phyloP scores from a whole-genome alignment of 306 rosid species.

The Malus domestica region DNA sequence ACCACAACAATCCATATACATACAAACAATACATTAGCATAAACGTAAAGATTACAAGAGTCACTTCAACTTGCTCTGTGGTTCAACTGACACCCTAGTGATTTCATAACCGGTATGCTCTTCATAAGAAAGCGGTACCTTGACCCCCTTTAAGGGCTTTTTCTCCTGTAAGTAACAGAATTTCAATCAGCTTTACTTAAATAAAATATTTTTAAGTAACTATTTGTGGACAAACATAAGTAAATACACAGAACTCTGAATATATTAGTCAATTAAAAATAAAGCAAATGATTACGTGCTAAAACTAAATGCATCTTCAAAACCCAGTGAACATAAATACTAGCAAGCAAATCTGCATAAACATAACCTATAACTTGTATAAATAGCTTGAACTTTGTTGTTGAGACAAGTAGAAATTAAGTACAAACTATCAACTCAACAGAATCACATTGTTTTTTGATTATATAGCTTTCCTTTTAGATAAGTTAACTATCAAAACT shows the following conservation, averaged over 20 bases:
- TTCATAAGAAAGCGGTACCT: slow-evolving; percentile 21
- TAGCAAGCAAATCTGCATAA: background rate
- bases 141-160: slow-evolving; percentile 40
- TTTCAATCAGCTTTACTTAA: background rate
- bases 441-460: too few relatives aligned
- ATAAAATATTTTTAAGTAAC: too few relatives aligned
- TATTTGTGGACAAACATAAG: background rate
- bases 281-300: background rate
- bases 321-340: background rate
- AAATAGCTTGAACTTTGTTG: background rate
- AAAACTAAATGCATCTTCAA: background rate
- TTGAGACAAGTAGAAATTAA: too few relatives aligned
- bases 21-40: background rate
- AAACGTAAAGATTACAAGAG: background rate
- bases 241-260: background rate
- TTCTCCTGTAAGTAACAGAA: slow-evolving; percentile 31
- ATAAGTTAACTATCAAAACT: too few relatives aligned
- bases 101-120: slow-evolving; percentile 26
- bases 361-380: background rate
- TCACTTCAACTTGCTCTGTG: slow-evolving; percentile 42
- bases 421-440: too few relatives aligned
- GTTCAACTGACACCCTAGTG: slow-evolving; percentile 35
- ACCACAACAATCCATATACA: background rate
- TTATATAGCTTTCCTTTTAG: too few relatives aligned
- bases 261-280: too few relatives aligned